Conservation (phyloP, 164 flowering plant genomes). For the Piper longum region DNA sequence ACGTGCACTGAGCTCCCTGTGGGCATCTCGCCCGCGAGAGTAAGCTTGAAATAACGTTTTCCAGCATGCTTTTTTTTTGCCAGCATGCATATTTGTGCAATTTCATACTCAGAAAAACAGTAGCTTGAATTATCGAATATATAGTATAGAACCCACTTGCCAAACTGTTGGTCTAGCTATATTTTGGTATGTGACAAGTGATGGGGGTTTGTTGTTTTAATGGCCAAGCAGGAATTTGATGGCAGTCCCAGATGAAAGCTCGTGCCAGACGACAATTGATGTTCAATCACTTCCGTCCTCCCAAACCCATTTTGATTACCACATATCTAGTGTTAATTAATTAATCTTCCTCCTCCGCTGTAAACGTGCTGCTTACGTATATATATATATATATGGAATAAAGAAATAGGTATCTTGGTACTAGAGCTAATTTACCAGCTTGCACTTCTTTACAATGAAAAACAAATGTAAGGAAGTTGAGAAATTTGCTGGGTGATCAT, state of each 20-base stretch:
- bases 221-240: constrained; percentile 34
- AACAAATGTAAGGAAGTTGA: no score
- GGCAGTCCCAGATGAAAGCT: constrained; percentile 38
- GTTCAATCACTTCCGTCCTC: constrained; percentile 60
- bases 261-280: constrained; percentile 62
- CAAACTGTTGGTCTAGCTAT: neutral
- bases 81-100: no score
- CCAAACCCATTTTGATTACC: constrained; percentile 35
- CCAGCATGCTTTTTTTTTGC: neutral
- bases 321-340: neutral
- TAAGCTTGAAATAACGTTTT: constrained; percentile 20
- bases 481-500: no score
- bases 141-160: neutral
- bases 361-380: no score
- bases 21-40: constrained; percentile 94
- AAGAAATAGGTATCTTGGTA: no score
- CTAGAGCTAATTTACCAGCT: no score
- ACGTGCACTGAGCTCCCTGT: constrained; percentile 83
- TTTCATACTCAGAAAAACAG: no score
- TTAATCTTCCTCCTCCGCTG: no score
- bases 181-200: no score
- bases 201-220: neutral
- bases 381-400: no score
- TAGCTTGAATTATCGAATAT: neutral
- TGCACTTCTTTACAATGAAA: no score